Evolutionary conservation across 2,329 filamentous ascomycete species (phyloP).

Genomic region (Lojkania enalia): DNA sequence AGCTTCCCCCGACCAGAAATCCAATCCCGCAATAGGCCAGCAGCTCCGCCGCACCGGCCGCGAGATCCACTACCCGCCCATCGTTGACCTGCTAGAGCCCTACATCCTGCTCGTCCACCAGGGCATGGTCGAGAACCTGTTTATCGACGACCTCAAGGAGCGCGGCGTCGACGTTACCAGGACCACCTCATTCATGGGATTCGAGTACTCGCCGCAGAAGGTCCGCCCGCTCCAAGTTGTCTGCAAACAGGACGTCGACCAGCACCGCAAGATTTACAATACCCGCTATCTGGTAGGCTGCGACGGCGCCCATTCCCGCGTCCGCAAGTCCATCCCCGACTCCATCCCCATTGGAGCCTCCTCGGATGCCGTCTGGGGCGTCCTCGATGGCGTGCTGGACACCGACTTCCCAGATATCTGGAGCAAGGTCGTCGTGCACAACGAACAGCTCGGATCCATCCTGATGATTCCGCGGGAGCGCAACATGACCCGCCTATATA

Average conservation of each 20-base stretch:
- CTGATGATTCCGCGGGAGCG: slow-evolving; percentile 74
- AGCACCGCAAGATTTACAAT: slow-evolving; percentile 50
- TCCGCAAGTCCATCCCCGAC: slow-evolving; percentile 63
- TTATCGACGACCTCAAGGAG: slow-evolving; percentile 69
- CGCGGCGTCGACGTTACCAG: slow-evolving; percentile 66
- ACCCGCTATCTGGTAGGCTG: slow-evolving; percentile 71
- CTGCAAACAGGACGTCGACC: slow-evolving; percentile 45
- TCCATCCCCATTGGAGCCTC: slow-evolving; percentile 53
- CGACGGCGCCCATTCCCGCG: slow-evolving; percentile 72
- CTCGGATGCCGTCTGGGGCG: slow-evolving; percentile 68
- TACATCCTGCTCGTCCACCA: slow-evolving; percentile 66
- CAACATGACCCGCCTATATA: slow-evolving; percentile 68
- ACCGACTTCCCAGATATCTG: slow-evolving; percentile 76
- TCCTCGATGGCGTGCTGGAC: slow-evolving; percentile 70
- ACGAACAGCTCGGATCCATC: slow-evolving; percentile 68
- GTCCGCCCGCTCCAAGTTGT: slow-evolving; percentile 47
- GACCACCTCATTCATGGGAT: slow-evolving; percentile 64
- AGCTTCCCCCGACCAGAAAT: slow-evolving; percentile 39
- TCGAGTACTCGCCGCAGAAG: slow-evolving; percentile 45
- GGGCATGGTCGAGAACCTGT: slow-evolving; percentile 73
- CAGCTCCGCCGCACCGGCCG: slow-evolving; percentile 64
- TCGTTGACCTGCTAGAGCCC: slow-evolving; percentile 57
- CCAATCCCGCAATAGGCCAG: slow-evolving; percentile 25
- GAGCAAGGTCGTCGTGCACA: slow-evolving; percentile 72
- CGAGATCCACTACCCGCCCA: slow-evolving; percentile 66